Evolutionary conservation across 768 basidiomycete genomes (phyloP).

Genomic region (Grammothele lineata): DNA sequence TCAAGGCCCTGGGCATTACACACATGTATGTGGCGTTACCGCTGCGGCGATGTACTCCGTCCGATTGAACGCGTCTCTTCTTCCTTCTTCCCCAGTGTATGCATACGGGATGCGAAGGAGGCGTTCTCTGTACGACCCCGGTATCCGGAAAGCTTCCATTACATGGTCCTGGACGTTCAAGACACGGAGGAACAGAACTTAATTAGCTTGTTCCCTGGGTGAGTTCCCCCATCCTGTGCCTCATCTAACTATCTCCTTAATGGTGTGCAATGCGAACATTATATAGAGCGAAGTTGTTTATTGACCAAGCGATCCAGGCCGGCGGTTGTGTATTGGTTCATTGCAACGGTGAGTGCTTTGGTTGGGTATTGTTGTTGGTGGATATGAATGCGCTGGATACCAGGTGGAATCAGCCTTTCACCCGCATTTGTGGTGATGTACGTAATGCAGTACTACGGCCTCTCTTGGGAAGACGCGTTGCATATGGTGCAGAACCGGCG

Average conservation of each 20-base stretch:
- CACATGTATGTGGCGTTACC: slow-evolving; percentile 58
- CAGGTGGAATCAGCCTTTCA: slow-evolving; percentile 84
- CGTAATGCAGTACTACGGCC: slow-evolving; percentile 79
- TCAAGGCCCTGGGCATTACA: slow-evolving; percentile 64
- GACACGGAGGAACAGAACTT: slow-evolving; percentile 95
- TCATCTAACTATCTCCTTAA: background rate
- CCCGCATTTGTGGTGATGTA: slow-evolving; percentile 92
- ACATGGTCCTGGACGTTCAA: slow-evolving; percentile 81
- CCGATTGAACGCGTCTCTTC: background rate
- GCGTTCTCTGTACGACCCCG: slow-evolving; percentile 86
- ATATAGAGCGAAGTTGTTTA: slow-evolving; percentile 69
- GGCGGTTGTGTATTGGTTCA: slow-evolving; percentile 83
- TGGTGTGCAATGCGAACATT: background rate
- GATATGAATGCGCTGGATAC: too few species aligned
- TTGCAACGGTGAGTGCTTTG: slow-evolving; percentile 64
- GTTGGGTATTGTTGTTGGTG: too few species aligned
- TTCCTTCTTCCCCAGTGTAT: slow-evolving; percentile 48
- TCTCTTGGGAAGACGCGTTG: slow-evolving; percentile 86
- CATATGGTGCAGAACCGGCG: slow-evolving; percentile 86
- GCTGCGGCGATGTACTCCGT: background rate
- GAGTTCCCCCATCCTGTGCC: slow-evolving; percentile 20
- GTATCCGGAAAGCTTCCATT: slow-evolving; percentile 74
- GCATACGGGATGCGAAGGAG: slow-evolving; percentile 86
- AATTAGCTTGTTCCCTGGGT: slow-evolving; percentile 87
- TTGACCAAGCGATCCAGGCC: slow-evolving; percentile 58